Evolutionary conservation across 768 basidiomycete genomes (phyloP).

Genomic region (Kwoniella newhampshirensis): DNA sequence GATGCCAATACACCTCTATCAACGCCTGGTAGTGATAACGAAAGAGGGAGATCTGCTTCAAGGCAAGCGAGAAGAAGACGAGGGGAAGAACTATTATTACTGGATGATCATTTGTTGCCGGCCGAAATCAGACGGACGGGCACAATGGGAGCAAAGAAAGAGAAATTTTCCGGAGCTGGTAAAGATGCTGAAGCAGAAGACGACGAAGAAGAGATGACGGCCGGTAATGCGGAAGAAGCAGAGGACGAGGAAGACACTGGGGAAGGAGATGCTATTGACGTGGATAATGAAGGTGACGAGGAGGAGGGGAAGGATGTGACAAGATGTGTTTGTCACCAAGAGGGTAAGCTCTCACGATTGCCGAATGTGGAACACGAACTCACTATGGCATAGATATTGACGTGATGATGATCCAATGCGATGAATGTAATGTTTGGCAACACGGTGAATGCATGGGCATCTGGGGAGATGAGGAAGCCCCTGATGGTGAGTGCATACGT

Average conservation of each 20-base stretch:
- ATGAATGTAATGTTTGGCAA: constrained; percentile 96
- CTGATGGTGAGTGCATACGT: constrained; percentile 54
- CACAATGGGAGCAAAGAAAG: constrained; percentile 15
- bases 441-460: constrained; percentile 96
- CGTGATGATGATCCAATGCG: constrained; percentile 97
- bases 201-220: constrained; percentile 3
- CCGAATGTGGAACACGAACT: background rate
- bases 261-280: constrained; percentile 18
- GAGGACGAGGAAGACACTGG: constrained; percentile 25
- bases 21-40: constrained; percentile 8
- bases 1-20: constrained; percentile 15
- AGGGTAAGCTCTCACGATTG: constrained; percentile 41
- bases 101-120: constrained; percentile 44
- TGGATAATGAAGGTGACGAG: constrained; percentile 22
- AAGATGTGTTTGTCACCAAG: constrained; percentile 41
- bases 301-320: constrained; percentile 41
- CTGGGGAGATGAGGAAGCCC: constrained; percentile 57
- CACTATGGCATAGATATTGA: constrained; percentile 59
- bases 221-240: constrained; percentile 19
- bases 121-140: constrained; percentile 26
- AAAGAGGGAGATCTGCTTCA: constrained; percentile 21
- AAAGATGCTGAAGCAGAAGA: constrained; percentile 12
- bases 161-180: constrained; percentile 2
- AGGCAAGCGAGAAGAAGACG: constrained; percentile 27
- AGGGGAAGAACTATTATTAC: constrained; percentile 39